Base-by-base conservation (phyloP, 1,284 basidiomycete genomes). In the Ganoderma multipileum region DNA sequence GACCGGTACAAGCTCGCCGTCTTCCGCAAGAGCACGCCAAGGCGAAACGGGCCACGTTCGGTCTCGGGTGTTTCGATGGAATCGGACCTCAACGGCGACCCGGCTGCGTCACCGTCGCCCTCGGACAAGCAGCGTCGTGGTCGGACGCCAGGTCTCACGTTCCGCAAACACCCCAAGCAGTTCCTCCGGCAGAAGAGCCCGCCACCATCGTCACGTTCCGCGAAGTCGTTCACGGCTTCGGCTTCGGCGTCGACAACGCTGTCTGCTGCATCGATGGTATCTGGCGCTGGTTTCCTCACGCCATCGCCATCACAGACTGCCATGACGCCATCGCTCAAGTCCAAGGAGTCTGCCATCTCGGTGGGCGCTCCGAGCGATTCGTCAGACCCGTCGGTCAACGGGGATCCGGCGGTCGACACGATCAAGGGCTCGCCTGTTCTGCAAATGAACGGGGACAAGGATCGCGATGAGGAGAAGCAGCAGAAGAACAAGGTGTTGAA, bases 1-100 rank as follows among this genome's bases (percentile, higher is more conserved):
- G 93, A 95, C 78, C 85, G 91, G 64, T 95, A 95, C 77, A 85
- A 87, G 72, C 82, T 95, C 57, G 88, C 91, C 9, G 92, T 95
- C n/a, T 94, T 94, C 86, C 87, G 93, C 66, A 94, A 94, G 78
- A 89, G 89, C 20, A 92, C 90, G 16, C 89, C 90, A 3, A 82
- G 85, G 63, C 82, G 84, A 20, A 72, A 81, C 26, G 78, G 66
- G 6, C 71, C 75, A 75, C 83, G 70, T 80, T 84, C 86, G 9
- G 81, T 86, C 70, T 91, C 90, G 18, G 87, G 87, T 28, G 79
- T 87, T 72, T 91, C 91, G 42, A 83, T 84, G 50, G 83, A 83
- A 30, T 88, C 88, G 14, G 86, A 87, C 41, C 30, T 78, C 41
- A 74, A 76, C 11, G 72, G 74, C 5, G 75, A 76, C n/a, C 70